A percentile compares a stretch with the other conserved stretches of the same genome.
These are phyloP conservation scores for Verruconis gallopava DNA, from an alignment of 2,329 filamentous ascomycete genomes.

Conservation along the genomic window DNA sequence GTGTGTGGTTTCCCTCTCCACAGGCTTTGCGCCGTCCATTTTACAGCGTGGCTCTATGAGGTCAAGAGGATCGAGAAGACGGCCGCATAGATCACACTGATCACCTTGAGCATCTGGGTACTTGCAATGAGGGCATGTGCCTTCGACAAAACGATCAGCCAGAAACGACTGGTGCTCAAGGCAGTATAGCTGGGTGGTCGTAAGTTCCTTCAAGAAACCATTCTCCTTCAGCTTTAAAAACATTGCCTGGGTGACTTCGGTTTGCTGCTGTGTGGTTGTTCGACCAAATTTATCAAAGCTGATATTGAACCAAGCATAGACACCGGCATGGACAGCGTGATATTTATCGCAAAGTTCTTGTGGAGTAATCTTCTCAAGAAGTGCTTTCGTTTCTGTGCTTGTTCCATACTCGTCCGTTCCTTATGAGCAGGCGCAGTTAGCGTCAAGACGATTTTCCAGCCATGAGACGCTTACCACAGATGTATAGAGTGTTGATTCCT, in stretches of 20 bases:
- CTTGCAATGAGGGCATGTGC: constrained; percentile 56
- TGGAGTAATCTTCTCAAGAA: constrained; percentile 74
- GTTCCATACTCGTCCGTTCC: constrained; percentile 79
- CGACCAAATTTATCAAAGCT: constrained; percentile 90
- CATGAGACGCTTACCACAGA: constrained; percentile 56
- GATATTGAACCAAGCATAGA: constrained; percentile 95
- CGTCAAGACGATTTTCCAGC: background rate
- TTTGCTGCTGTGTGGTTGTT: constrained; percentile 80
- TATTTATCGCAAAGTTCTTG: constrained; percentile 84
- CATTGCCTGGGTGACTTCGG: constrained; percentile 82
- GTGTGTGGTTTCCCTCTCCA: constrained; percentile 74
- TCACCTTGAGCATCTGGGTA: constrained; percentile 40
- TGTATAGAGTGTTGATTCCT: constrained; percentile 65
- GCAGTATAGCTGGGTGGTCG: constrained; percentile 83
- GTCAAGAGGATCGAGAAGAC: constrained; percentile 36
- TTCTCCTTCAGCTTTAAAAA: constrained; percentile 82
- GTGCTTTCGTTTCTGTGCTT: constrained; percentile 87
- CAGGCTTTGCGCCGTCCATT: constrained; percentile 70
- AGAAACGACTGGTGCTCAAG: constrained; percentile 51
- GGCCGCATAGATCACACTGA: constrained; percentile 40
- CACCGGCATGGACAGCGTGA: constrained; percentile 74
- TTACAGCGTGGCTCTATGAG: constrained; percentile 84
- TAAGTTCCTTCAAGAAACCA: constrained; percentile 74
- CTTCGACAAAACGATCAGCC: constrained; percentile 77
- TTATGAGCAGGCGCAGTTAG: too few relatives aligned